Conservation (phyloP, 495 filamentous ascomycete species). For the Haplographium delicatum region DNA sequence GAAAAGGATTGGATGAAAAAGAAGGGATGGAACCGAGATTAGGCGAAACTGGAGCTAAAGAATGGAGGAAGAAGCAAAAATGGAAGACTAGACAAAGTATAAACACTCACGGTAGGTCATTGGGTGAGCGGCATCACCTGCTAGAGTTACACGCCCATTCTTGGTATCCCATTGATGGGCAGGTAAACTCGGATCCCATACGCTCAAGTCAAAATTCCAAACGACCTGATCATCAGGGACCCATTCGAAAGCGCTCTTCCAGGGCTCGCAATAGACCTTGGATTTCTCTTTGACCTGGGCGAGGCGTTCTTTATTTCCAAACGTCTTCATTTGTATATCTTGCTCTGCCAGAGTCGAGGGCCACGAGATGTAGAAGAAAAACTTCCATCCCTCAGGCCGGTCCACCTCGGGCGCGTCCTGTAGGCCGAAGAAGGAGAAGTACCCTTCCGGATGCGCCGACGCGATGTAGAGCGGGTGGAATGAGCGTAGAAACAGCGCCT, state of each 20-base stretch:
- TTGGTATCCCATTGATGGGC: conserved; percentile 41
- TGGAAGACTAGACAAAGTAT: not conserved
- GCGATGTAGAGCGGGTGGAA: conserved; percentile 27
- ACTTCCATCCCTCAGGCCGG: conserved; percentile 42
- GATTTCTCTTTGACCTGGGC: conserved; percentile 35
- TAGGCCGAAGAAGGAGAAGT: conserved; percentile 28
- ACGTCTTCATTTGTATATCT: conserved; percentile 24
- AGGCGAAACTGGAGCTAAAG: too few relatives aligned
- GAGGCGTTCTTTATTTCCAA: conserved; percentile 27
- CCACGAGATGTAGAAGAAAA: conserved; percentile 35
- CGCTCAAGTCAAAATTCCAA: conserved; percentile 29
- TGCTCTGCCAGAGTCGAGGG: conserved; percentile 29
- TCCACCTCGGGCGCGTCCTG: conserved; percentile 36
- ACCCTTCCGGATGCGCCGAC: conserved; percentile 24
- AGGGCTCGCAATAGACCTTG: conserved; percentile 32
- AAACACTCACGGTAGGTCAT: conserved; percentile 52
- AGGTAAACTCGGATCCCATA: conserved; percentile 36
- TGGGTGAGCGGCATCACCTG: conserved; percentile 57
- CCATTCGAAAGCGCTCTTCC: conserved; percentile 37
- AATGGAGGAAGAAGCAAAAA: not conserved
- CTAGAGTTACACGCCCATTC: conserved; percentile 42
- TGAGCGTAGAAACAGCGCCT: conserved; percentile 30
- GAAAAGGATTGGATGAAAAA: too few relatives aligned
- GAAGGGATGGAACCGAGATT: too few relatives aligned
- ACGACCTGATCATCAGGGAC: conserved; percentile 40